Evolutionary conservation across 805 yeast genomes (phyloP), one percentile per base, ranked within the genome.

Genomic region (Metschnikowia chrysomelidarum): DNA sequence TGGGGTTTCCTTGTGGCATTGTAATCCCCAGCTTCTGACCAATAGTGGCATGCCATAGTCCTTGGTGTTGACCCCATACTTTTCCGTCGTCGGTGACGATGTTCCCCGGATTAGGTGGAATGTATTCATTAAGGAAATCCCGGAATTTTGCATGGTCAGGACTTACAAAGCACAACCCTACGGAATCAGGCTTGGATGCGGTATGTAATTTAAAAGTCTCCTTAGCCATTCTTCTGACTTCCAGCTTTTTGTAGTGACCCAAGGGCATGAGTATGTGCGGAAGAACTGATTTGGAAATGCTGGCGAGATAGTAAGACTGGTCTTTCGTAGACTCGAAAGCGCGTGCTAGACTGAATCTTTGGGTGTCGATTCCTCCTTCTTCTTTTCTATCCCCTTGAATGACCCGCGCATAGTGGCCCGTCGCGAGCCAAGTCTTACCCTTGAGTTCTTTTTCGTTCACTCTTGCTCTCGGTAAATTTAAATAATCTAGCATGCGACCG

Each of bases 1-100:
- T 55, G 0, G 89, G 89, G 46, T 83, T 80, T 0, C 89, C 91
- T 56, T 93, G 98, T 0, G 97, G 97, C 85, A 91, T 75, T 0
- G 87, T 72, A 2, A 88, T 60, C 3, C 89, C 79, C 12, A 82
- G 73, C 43, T 80, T 76, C 60, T 93, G 98, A 0, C 98, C 98
- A 15, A 91, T 78, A 0, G 98, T 93, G n/a, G 87, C 91, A 30
- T 84, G 78, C 98, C 98, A 93, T 7, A 93, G 56, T 0, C 98
- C 98, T 18, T 73, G 63, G 57, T 93, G 98, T 30, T 58, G 50
- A 0, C 96, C 98, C 77, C 93, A 87, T 0, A 77, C 68, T 34
- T 61, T 64, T 4, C 95, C 95, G 37, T 77, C 82, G 38, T 73
- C 76, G 0, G 89, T 82, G n/a, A 87, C 69, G 7, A 93, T 77